Base-by-base conservation (phyloP, 257 asterid species). In the Solanum gandarillasii region DNA sequence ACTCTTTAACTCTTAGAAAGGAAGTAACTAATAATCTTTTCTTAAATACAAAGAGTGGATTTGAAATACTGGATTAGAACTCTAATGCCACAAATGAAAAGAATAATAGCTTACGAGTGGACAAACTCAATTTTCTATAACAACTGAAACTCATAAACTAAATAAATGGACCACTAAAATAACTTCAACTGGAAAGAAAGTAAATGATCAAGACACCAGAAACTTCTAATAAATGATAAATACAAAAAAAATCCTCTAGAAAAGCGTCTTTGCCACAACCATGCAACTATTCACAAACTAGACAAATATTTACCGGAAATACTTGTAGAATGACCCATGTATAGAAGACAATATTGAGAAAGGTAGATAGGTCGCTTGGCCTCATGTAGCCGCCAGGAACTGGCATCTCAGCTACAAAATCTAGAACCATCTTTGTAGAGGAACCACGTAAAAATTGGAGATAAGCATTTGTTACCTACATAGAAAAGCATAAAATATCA, bases 381-480 rank as follows among this genome's bases (percentile, higher is more conserved):
- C 84, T 60, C 0, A 1, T 0, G 21, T 4, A 32, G 73, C 75
- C 20, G 0, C 52, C 9, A 46, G 92, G 87, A 38, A 3, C 81
- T 58, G 91, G 92, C 92, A 90, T 92, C 90, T 87, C 92, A 67
- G 90, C 90, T 12, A 89, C 83, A 60, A 86, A 92, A 65, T 90
- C 92, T 36, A 89, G 84, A 34, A 83, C 48, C 91, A 92, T 89
- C 79, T 87, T 87, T 11, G 88, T 88, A 62, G 91, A 38, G 35
- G 89, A 60, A 74, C 92, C 92, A 27, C 71, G 87, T 87, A 90
- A 87, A 84, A 87, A 87, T 72, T 87, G 91, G 83, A 92, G 91
- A 86, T 88, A 92, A 65, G 88, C 94, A 90, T 90, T 87, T 58
- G 91, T 62, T 70, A 88, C 91, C 94, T 92, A 90, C 90, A 41